Base-by-base conservation (phyloP, 2,329 filamentous ascomycete species). In the Aspergillus vadensis region DNA sequence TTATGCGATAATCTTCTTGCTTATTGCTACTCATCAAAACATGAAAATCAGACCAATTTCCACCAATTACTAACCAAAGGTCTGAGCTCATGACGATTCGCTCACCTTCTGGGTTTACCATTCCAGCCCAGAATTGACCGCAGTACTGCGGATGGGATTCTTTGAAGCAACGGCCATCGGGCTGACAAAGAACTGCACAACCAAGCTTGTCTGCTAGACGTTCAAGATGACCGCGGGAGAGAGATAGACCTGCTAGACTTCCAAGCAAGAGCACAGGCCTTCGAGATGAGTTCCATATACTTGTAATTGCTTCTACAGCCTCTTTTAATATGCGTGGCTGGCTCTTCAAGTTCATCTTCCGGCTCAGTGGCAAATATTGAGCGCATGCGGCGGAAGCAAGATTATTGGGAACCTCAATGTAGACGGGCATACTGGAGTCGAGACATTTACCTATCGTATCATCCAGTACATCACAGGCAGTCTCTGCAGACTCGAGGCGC, bases 341-440 rank as follows among this genome's bases (percentile, higher is more conserved):
- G 4, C 17, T 15, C 5, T n/a, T 27, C 9, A 23, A 5, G 8
- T 17, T 9, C 10, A 57, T 4, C 32, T 27, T 54, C 21, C n/a
- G 23, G 8, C 10, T 19, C 8, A 60, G 17, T 21, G 58, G 58
- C 6, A 23, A 47, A 2, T 55, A 55, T 3, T 17, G n/a, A 12
- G 10, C 4, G 8, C 59, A 58, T 25, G 39, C 23, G 14, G 44
- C 47, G 17, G 21, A 21, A 15, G 27, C 55, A 27, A 63, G 19
- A 23, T 63, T 55, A 21, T 53, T 53, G 6, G 61, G 54, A 5
- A 63, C 14, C 41, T 63, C 58, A 25, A 61, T 61, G 21, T 61
- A 61, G 10, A 63, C 55, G 0, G 61, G 61, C 2, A 61, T 15
- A 2, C 55, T 61, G 2, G 32, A 21, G 14, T 38, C 12, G 0